phyloP scores from a whole-genome alignment of 352 stramenopile genomes.

The Halophytophthora polymorphica region DNA sequence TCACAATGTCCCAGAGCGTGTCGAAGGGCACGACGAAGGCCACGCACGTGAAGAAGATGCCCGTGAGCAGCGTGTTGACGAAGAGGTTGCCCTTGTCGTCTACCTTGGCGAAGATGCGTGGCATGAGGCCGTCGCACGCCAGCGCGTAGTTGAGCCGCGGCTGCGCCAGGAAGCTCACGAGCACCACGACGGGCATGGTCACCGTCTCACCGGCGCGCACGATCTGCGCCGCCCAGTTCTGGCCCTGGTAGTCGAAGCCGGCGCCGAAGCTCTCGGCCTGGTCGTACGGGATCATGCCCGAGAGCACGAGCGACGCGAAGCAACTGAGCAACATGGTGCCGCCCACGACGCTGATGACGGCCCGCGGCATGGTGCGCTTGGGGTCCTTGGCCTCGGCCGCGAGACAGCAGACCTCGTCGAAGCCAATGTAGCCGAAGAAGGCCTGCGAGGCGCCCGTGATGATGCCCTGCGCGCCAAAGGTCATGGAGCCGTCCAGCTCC shows the following conservation, averaged over 20 bases:
- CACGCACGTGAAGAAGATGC: constrained; percentile 61
- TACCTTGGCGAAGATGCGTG: constrained; percentile 86
- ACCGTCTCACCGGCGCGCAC: constrained; percentile 58
- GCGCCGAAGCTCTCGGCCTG: constrained; percentile 35
- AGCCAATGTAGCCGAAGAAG: constrained; percentile 94
- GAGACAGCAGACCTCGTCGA: constrained; percentile 93
- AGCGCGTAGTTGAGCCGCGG: constrained; percentile 92
- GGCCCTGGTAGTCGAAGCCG: constrained; percentile 38
- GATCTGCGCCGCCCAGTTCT: constrained; percentile 46
- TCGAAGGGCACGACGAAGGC: constrained; percentile 76
- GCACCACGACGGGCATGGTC: constrained; percentile 92
- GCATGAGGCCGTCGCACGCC: constrained; percentile 91
- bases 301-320: constrained; percentile 82
- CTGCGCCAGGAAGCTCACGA: constrained; percentile 92
- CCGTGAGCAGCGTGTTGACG: constrained; percentile 67
- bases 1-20: constrained; percentile 86
- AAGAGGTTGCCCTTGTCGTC: constrained; percentile 82
- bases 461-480: constrained; percentile 54
- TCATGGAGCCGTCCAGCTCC: constrained; percentile 16
- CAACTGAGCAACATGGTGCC: constrained; percentile 72
- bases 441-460: constrained; percentile 78
- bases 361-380: constrained; percentile 71
- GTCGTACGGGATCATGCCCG: constrained; percentile 58
- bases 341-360: constrained; percentile 80
- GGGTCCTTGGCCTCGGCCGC: constrained; percentile 80